Evolutionary conservation across 2,329 filamentous ascomycete genomes (phyloP), one percentile per base, ranked within the genome.

Genomic region (Monosporascus ibericus): DNA sequence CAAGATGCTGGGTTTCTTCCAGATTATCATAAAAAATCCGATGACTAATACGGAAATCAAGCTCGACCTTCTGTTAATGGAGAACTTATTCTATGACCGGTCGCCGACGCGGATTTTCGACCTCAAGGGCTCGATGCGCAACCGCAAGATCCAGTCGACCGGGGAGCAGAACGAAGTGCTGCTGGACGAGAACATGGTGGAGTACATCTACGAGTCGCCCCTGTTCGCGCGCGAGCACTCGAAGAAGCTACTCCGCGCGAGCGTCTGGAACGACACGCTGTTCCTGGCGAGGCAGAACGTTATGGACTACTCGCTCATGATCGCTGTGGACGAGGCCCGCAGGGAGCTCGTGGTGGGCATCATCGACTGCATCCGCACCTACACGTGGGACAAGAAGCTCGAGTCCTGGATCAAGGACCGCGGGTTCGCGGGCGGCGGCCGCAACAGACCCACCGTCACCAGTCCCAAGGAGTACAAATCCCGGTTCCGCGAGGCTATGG

Each of bases 341-440:
- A 92, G 92, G 63, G 92, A 99, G 71, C 82, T 99, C 15, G 90
- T 97, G 15, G 92, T 99, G 2, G 94, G 94, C 5, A 97, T 99
- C 64, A 97, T 99, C 58, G 92, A 99, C 69, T 97, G 94, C 68
- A 97, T 99, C 60, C 85, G 94, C 51, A 99, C 94, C 0, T 99
- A 97, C 68, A 99, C 94, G 0, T 99, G 94, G 91, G 94, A 99
- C 75, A 99, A 99, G 78, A 96, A 96, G 68, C 81, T 99, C n/a
- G 94, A 99, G 74, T 94, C 87, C 51, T 99, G 94, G 94, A 96
- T 99, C 79, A 99, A 99, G 71, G 92, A 97, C 66, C 87, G 92
- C 39, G 94, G 89, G 1, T 90, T 92, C 63, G 87, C 82, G 0
- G 84, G 85, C 6, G 84, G 86, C 53, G 85, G 86, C 30, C 84